Evolutionary conservation across 495 filamentous ascomycete species (phyloP), one percentile per base, ranked within the genome.

Genomic region (Zalerion maritima): DNA sequence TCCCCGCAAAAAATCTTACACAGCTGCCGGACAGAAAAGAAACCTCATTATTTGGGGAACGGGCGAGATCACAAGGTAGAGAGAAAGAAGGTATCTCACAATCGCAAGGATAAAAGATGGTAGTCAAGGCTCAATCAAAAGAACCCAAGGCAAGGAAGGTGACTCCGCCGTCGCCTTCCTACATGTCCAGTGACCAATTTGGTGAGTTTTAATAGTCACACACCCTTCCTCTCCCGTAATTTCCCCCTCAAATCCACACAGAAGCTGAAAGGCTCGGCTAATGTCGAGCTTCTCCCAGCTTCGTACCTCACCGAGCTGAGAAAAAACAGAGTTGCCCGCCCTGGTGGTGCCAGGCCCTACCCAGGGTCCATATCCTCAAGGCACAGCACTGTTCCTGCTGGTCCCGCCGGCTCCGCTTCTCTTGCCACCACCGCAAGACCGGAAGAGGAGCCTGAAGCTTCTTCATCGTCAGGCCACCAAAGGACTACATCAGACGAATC

Each of bases 111-210:
- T n/a, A n/a, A n/a, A 32, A 16, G n/a, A 29, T 30, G 34, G 15
- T 12, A 28, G 20, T 13, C 20, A 9, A 19, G 5, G 27, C 11
- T 17, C 23, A 37, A 60, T 52, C 24, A 39, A 27, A 31, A 42
- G 46, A 27, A 37, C 33, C 29, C 49, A 55, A 6, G 41, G 33
- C 20, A 48, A 59, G 71, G 40, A 80, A 76, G 59, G 68, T 71
- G 38, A 74, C 73, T 25, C 75, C 77, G 37, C 75, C 81, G 14
- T 73, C 73, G 21, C 76, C 80, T 14, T 66, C 70, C 21, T 91
- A 81, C 57, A 93, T 94, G 85, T 73, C 73, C 20, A 73, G 72
- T 47, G 74, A 86, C 25, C 83, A 93, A 56, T 76, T 91, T 50
- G 79, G 85, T 93, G 58, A 63, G 71, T 41, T 40, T 25, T 24